phyloP scores from a whole-genome alignment of 768 basidiomycete genomes.

The Lentinula aciculospora region DNA sequence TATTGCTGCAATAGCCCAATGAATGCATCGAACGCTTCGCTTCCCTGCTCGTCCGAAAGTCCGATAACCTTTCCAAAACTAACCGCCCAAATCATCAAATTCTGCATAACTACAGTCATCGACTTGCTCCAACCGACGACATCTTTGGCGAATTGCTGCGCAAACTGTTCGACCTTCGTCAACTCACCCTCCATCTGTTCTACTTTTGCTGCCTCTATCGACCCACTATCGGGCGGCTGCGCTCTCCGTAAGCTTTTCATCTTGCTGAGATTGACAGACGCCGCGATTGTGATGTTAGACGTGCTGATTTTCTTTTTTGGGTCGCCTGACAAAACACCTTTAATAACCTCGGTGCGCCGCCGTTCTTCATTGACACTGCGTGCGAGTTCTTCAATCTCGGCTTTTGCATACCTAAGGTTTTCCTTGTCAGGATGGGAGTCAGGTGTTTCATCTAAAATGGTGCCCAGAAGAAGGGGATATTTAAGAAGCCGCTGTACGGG shows the following conservation, averaged over 20 bases:
- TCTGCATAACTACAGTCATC: slow-evolving; percentile 42
- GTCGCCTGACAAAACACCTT: slow-evolving; percentile 50
- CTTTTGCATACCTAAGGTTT: slow-evolving; percentile 45
- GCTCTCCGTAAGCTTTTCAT: slow-evolving; percentile 44
- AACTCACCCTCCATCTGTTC: slow-evolving; percentile 51
- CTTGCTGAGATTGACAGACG: slow-evolving; percentile 52
- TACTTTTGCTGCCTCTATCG: slow-evolving; percentile 36
- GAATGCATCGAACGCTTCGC: slow-evolving; percentile 72
- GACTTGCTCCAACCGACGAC: slow-evolving; percentile 59
- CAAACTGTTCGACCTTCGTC: slow-evolving; percentile 49
- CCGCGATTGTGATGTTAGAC: slow-evolving; percentile 39
- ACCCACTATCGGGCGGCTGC: slow-evolving; percentile 2
- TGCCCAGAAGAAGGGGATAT: slow-evolving; percentile 79
- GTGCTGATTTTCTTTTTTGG: slow-evolving; percentile 33
- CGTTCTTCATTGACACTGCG: slow-evolving; percentile 75
- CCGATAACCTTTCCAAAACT: slow-evolving; percentile 67
- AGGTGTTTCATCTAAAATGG: slow-evolving; percentile 73
- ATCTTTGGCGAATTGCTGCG: slow-evolving; percentile 55
- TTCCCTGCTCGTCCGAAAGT: slow-evolving; percentile 35
- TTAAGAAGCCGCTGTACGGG: slow-evolving; percentile 95
- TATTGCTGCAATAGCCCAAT: slow-evolving; percentile 46
- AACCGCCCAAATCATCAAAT: slow-evolving; percentile 56
- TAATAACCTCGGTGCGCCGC: slow-evolving; percentile 72
- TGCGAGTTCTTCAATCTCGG: slow-evolving; percentile 66
- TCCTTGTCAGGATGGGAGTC: slow-evolving; percentile 62